A percentile compares a stretch with the other conserved stretches of the same genome.
Evolutionary conservation across 176 grass and related monocot species (phyloP).

Genomic region (Ensete glaucum): DNA sequence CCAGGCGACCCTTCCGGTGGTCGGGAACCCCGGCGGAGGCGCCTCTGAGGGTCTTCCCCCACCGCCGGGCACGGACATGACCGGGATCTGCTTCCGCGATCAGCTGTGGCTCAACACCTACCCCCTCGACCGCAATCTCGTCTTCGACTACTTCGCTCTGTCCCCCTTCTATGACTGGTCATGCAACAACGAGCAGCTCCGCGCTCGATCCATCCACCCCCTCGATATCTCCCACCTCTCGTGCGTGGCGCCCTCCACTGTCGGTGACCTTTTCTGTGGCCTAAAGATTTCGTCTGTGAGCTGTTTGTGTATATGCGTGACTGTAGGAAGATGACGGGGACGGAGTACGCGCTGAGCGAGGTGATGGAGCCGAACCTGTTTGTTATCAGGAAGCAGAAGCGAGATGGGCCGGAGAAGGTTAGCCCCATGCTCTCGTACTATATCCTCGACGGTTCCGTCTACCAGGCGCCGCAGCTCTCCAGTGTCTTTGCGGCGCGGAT

Average conservation of each 20-base stretch:
- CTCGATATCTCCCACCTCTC: slow-evolving; percentile 88
- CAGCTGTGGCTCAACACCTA: slow-evolving; percentile 97
- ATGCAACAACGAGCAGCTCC: slow-evolving; percentile 90
- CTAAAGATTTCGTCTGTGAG: background rate
- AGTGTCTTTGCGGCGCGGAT: slow-evolving; percentile 90
- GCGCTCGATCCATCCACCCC: slow-evolving; percentile 87
- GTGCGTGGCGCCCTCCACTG: slow-evolving; percentile 23
- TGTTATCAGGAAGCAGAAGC: slow-evolving; percentile 93
- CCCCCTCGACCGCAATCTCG: slow-evolving; percentile 89
- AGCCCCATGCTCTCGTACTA: slow-evolving; percentile 69
- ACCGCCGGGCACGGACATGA: slow-evolving; percentile 96
- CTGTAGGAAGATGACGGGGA: slow-evolving; percentile 82
- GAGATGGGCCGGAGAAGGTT: slow-evolving; percentile 63
- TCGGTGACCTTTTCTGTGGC: background rate
- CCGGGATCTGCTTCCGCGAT: slow-evolving; percentile 97
- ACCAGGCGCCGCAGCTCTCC: slow-evolving; percentile 95
- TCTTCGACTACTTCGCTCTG: slow-evolving; percentile 98
- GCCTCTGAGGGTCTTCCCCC: slow-evolving; percentile 28
- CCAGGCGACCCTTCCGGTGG: slow-evolving; percentile 6
- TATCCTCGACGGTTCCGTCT: slow-evolving; percentile 93
- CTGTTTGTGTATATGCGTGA: background rate
- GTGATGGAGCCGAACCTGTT: slow-evolving; percentile 95
- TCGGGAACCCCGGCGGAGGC: slow-evolving; percentile 34
- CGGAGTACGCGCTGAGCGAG: slow-evolving; percentile 82
- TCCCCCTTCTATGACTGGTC: slow-evolving; percentile 94